Percentiles rank a stretch among this genome's conserved stretches.
Evolutionary conservation across 2,329 filamentous ascomycete genomes (phyloP).

Genomic region (Diaporthe velutina): DNA sequence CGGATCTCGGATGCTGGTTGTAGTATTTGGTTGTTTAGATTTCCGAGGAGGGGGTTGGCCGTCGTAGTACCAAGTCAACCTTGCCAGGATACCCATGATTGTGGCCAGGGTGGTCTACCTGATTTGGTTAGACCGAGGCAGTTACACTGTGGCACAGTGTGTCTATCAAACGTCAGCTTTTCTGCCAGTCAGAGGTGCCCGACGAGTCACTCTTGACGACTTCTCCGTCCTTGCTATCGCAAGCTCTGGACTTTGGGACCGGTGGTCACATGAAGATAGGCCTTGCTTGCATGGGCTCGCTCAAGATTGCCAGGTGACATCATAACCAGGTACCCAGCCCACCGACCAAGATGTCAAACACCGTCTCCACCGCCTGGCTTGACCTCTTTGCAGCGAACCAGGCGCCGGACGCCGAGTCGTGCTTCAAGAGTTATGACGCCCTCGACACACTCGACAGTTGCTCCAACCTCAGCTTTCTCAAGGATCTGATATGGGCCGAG

Average conservation of each 20-base stretch:
- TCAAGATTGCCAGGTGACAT: background rate
- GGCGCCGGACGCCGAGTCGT: conserved; percentile 19
- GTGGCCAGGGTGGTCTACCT: background rate
- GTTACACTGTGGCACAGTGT: background rate
- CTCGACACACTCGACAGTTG: conserved; percentile 18
- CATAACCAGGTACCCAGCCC: background rate
- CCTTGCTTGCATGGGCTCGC: background rate
- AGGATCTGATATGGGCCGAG: conserved; percentile 23
- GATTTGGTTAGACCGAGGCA: background rate
- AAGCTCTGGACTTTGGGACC: conserved; percentile 7
- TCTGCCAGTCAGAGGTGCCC: background rate
- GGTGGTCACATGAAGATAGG: background rate
- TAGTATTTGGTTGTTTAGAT: background rate
- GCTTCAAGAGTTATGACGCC: conserved; percentile 31
- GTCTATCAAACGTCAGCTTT: conserved; percentile 10
- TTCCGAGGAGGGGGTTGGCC: background rate
- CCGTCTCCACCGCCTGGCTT: conserved; percentile 27
- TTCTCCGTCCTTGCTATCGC: background rate
- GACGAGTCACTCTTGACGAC: background rate
- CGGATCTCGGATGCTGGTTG: background rate
- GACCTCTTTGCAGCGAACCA: conserved; percentile 13
- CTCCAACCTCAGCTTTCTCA: conserved; percentile 17
- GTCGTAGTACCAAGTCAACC: background rate
- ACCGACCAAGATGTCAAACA: conserved; percentile 17
- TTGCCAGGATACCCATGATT: conserved; percentile 9